A percentile compares a stretch with the other conserved stretches of the same genome.
These are phyloP conservation scores for Colletotrichum orbiculare DNA, from an alignment of 2,329 filamentous ascomycete genomes.

Conservation along the genomic window DNA sequence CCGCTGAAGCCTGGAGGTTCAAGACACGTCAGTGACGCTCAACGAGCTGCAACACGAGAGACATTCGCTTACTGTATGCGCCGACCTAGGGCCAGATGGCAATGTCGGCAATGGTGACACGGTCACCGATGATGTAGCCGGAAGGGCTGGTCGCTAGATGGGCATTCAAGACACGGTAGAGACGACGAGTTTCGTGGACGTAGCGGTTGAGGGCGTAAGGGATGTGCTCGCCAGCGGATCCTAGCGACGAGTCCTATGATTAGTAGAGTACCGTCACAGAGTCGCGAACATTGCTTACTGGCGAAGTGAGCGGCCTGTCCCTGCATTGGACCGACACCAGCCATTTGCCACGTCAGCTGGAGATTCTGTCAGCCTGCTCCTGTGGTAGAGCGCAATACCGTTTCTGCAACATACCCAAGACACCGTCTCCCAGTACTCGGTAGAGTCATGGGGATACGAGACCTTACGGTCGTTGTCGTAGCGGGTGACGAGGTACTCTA, in stretches of 20 bases:
- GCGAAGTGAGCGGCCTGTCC: conserved; percentile 86
- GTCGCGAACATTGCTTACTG: conserved; percentile 53
- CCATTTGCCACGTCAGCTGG: conserved; percentile 78
- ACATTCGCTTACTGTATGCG: conserved; percentile 49
- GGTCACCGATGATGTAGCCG: conserved; percentile 74
- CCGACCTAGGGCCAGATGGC: conserved; percentile 83
- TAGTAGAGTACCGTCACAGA: no score
- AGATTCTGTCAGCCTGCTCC: conserved; percentile 7
- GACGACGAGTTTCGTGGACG: conserved; percentile 82
- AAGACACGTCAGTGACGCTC: conserved; percentile 65
- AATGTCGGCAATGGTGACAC: conserved; percentile 81
- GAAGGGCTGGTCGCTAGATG: conserved; percentile 69
- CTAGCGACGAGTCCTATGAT: conserved; percentile 44
- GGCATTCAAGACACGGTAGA: conserved; percentile 82
- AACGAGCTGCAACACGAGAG: conserved; percentile 72
- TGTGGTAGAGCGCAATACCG: not conserved
- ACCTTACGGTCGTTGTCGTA: conserved; percentile 88
- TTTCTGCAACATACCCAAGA: conserved; percentile 69
- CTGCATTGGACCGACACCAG: conserved; percentile 85
- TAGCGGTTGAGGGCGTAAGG: conserved; percentile 86
- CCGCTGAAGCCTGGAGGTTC: no score
- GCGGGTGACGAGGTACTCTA: conserved; percentile 84
- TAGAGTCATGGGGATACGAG: conserved; percentile 77
- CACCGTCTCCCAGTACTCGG: conserved; percentile 82
- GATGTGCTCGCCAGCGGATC: conserved; percentile 84